A percentile compares a stretch with the other conserved stretches of the same genome.
phyloP scores from a whole-genome alignment of 2,329 filamentous ascomycete species.

The Pseudocercospora fuligena region DNA sequence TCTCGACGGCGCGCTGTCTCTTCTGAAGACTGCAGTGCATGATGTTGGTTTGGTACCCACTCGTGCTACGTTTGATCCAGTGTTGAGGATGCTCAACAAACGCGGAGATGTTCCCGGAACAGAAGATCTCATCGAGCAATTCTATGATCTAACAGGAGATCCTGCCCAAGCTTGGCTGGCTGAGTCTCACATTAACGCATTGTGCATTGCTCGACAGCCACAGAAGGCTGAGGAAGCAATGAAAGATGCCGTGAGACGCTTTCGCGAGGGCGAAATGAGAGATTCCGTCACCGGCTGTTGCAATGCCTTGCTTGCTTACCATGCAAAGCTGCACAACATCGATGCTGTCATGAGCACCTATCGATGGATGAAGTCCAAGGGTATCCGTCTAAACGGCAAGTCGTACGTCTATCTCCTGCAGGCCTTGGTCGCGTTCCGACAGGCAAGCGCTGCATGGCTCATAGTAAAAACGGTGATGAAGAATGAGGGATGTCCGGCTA shows the following conservation, averaged over 20 bases:
- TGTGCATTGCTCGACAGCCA: conserved; percentile 49
- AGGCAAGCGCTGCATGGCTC: conserved; percentile 60
- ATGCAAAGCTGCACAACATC: conserved; percentile 68
- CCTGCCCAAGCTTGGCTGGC: conserved; percentile 63
- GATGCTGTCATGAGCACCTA: conserved; percentile 59
- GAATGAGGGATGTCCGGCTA: conserved; percentile 49
- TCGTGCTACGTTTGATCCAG: conserved; percentile 68
- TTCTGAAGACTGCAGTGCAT: conserved; percentile 66
- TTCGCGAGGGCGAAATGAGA: conserved; percentile 49
- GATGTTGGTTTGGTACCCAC: conserved; percentile 58
- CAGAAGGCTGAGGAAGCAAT: conserved; percentile 57
- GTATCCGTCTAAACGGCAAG: conserved; percentile 58
- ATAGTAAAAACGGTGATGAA: conserved; percentile 59
- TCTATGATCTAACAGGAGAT: conserved; percentile 62
- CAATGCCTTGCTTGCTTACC: conserved; percentile 75
- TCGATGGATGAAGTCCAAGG: conserved; percentile 58
- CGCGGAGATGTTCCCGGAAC: conserved; percentile 75
- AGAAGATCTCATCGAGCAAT: conserved; percentile 64
- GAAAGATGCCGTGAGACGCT: conserved; percentile 54
- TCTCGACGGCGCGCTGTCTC: conserved; percentile 66
- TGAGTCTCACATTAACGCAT: conserved; percentile 69
- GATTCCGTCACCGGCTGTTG: conserved; percentile 69
- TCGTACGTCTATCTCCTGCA: conserved; percentile 68
- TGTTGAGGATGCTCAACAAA: conserved; percentile 73
- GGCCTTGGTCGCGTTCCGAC: conserved; percentile 56